A percentile compares a stretch with the other conserved stretches of the same genome.
phyloP scores from a whole-genome alignment of 73 alveolate species.

The Breviolum minutum region DNA sequence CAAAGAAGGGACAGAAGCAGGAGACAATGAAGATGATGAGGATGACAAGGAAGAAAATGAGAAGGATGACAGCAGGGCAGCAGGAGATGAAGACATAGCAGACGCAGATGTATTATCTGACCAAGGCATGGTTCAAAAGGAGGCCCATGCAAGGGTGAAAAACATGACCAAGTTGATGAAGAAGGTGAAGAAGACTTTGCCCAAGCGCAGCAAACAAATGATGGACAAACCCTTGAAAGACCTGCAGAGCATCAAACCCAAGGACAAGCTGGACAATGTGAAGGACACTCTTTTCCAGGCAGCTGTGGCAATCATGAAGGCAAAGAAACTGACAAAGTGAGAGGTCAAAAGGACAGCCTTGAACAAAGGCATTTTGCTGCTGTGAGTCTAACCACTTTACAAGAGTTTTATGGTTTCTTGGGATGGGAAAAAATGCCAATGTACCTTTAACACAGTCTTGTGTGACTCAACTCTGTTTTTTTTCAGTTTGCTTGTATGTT shows the following conservation, averaged over 20 bases:
- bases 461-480: no score
- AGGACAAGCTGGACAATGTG: background rate
- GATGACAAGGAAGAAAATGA: background rate
- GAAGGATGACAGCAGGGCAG: background rate
- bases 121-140: background rate
- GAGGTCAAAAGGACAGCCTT: background rate
- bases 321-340: background rate
- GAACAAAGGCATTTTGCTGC: background rate
- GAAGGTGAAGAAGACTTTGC: background rate
- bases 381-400: background rate
- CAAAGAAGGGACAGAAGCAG: background rate
- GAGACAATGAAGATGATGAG: background rate
- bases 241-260: background rate
- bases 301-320: background rate
- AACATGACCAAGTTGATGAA: background rate
- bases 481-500: no score
- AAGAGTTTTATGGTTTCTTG: background rate
- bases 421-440: background rate
- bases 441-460: background rate
- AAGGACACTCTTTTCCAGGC: background rate
- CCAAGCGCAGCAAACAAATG: background rate
- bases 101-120: background rate
- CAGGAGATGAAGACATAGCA: background rate
- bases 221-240: background rate
- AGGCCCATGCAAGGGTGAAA: background rate